Base-by-base conservation (phyloP, 2,329 filamentous ascomycete genomes). In the Corynespora cassiicola region DNA sequence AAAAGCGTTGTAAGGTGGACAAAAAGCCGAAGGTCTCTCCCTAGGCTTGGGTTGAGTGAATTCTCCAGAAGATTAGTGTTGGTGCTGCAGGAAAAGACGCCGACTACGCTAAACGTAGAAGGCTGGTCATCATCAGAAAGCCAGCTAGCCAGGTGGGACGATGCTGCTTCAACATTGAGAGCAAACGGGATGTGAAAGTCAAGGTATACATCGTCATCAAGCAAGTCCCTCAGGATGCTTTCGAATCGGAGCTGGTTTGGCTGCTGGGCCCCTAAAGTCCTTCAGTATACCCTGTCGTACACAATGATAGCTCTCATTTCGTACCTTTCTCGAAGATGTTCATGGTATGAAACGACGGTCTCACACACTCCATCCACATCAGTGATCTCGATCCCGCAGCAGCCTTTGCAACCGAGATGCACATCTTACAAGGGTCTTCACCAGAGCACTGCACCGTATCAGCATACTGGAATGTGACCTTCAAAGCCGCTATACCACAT, bases 351-450 rank as follows among this genome's bases (percentile, higher is more conserved):
- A 53, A 53, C 1, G 50, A 50, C 3, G 50, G 50, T 17, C 50
- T 31, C n/a, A 53, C 42, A 20, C 50, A 53, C 7, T 53, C 50
- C 50, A 53, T 53, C 50, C 50, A 53, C 34, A 41, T 42, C 18
- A 53, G 24, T 1, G 50, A 37, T 39, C 43, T 45, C 11, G 49
- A 48, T 8, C 46, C 39, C 5, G 33, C 32, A 12, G 41, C 42
- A 12, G 47, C 43, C 16, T 32, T 39, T 14, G 41, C 44, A 22
- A 42, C 43, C 15, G 26, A 14, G 10, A 46, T 31, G 31, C 50
- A 53, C 9, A 42, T 48, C 31, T 50, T 53, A 26, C 50, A 50
- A 5, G 50, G 50, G 16, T 50, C 44, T 8, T 53, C 47, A 11
- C 50, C 50, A 19, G 50, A 53, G 33, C 50, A 53, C 50, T 53